Base-by-base conservation (phyloP, 2,329 filamentous ascomycete species). In the Emericellopsis atlantica region DNA sequence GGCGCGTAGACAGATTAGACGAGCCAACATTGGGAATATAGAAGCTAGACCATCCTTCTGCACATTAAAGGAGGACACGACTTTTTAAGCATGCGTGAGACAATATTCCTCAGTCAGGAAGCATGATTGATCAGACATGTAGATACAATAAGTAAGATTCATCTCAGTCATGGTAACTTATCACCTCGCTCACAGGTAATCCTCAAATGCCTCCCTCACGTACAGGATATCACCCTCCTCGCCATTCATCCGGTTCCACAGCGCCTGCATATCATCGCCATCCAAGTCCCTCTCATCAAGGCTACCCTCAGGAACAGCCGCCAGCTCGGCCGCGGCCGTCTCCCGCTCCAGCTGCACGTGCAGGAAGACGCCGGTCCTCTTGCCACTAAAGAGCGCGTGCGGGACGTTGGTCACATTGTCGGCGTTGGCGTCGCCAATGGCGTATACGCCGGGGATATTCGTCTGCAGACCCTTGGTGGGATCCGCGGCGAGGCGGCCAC, bases 401-500 rank as follows among this genome's bases (percentile, higher is more conserved):
- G 74, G 74, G 1, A 79, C 67, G 46, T 79, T 80, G 4, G 74
- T 78, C 8, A 63, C 59, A n/a, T 69, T 69, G 40, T 79, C 74
- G 26, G 66, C 67, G 54, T 79, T 80, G 11, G 68, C 69, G 46
- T 80, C 76, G 0, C 76, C 76, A 16, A 79, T 54, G 5, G 71
- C 75, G 48, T 70, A 79, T 1, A 79, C 66, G 1, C 74, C 73
- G 0, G 57, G 50, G 4, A 76, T 49, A 40, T 67, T 79, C 1
- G 75, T 77, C 12, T 59, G 48, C 44, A 72, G 59, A 0, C 67
- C 69, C n/a, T 56, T 59, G 2, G 55, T 44, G 0, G 33, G 31
- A 32, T 70, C 61, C 0, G 62, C 66, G 0, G 57, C 55, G 14
- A 78, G 59, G 5, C 69, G 64, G 8, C 60, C 61, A 2, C 60